A percentile compares a stretch with the other conserved stretches of the same genome.
Evolutionary conservation across 768 basidiomycete species (phyloP).

Genomic region (Neoboletus magnificus): DNA sequence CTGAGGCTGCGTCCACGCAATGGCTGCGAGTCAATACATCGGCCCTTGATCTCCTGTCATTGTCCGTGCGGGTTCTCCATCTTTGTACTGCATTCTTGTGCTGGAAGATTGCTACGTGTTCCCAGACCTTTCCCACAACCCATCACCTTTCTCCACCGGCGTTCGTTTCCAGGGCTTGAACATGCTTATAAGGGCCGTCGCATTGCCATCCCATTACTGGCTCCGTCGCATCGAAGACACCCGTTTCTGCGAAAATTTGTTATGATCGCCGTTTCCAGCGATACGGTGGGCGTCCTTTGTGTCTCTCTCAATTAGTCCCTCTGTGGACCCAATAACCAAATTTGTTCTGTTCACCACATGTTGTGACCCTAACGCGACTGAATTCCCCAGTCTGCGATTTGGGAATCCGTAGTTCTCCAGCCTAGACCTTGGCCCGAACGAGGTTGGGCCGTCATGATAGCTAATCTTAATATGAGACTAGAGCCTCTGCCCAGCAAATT

Average conservation of each 20-base stretch:
- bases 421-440: not conserved
- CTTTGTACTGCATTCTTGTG: not conserved
- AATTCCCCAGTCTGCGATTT: not conserved
- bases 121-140: not conserved
- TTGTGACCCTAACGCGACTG: not conserved
- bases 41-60: conserved; percentile 2
- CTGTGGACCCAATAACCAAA: not conserved
- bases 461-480: not conserved
- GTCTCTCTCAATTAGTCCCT: not conserved
- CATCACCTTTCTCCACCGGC: not conserved
- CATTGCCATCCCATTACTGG: not conserved
- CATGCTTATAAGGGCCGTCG: not conserved
- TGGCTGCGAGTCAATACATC: not conserved
- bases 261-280: not conserved
- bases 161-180: not conserved
- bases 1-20: not conserved
- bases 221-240: not conserved
- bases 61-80: not conserved
- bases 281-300: not conserved
- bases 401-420: not conserved
- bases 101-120: not conserved
- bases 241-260: not conserved
- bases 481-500: not conserved
- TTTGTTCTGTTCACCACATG: not conserved
- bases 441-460: not conserved